Conservation (phyloP, 805 yeast species). For the Candida glaebosa region DNA sequence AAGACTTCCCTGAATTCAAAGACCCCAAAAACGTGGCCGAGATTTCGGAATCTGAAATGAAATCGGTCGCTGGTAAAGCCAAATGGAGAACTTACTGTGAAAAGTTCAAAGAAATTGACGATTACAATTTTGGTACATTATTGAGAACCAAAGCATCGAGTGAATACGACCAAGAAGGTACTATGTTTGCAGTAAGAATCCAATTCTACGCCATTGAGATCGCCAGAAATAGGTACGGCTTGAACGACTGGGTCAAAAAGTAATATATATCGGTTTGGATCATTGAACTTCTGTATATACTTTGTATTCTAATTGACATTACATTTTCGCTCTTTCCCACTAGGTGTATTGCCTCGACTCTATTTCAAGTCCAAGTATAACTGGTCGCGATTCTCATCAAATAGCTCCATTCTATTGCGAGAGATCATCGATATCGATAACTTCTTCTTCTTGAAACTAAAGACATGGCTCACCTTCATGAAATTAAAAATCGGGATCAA, state of each 20-base stretch:
- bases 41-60: constrained; percentile 77
- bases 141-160: constrained; percentile 67
- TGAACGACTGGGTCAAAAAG: constrained; percentile 80
- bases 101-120: constrained; percentile 80
- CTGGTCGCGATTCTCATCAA: neutral
- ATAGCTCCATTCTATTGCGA: neutral
- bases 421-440: neutral
- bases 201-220: constrained; percentile 95
- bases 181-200: constrained; percentile 87
- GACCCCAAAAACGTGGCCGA: constrained; percentile 53
- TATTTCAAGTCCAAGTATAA: neutral
- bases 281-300: too few species aligned
- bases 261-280: too few species aligned
- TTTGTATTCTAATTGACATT: neutral
- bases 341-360: neutral
- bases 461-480: neutral
- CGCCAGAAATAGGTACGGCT: constrained; percentile 84
- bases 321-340: neutral
- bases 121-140: constrained; percentile 93
- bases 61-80: constrained; percentile 72
- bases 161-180: constrained; percentile 78
- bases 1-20: constrained; percentile 84
- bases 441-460: constrained; percentile 1
- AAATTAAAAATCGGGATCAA: neutral
- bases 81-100: constrained; percentile 90